These are phyloP conservation scores for Alloascoidea africana DNA, from an alignment of 805 yeast species.

Conservation along the genomic window DNA sequence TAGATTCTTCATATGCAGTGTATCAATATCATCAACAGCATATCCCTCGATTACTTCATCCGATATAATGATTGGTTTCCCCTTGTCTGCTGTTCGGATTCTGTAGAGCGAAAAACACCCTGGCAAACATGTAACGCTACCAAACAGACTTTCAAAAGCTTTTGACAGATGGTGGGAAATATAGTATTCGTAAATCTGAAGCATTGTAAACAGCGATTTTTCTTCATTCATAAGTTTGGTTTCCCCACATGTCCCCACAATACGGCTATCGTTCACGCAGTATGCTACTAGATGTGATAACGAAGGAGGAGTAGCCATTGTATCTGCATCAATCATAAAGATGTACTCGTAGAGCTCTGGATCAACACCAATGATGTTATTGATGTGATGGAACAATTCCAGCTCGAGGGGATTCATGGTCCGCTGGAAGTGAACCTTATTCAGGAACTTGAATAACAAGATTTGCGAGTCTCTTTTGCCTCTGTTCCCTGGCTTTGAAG, in stretches of 20 bases:
- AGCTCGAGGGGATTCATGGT: conserved; percentile 45
- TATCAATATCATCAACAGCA: conserved; percentile 38
- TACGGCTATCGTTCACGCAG: conserved; percentile 35
- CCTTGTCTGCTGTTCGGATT: conserved; percentile 35
- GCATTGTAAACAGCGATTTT: conserved; percentile 37
- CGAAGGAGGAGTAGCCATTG: conserved; percentile 38
- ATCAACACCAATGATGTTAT: conserved; percentile 42
- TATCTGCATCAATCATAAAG: conserved; percentile 52
- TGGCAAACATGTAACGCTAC: conserved; percentile 50
- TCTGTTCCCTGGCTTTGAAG: conserved; percentile 52
- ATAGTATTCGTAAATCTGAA: conserved; percentile 50
- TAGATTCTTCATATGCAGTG: conserved; percentile 45
- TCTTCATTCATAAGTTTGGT: conserved; percentile 39
- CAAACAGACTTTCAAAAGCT: conserved; percentile 47
- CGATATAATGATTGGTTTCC: too few species aligned
- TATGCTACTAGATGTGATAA: conserved; percentile 40
- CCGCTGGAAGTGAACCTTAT: conserved; percentile 42
- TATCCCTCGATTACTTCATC: too few species aligned
- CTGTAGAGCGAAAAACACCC: conserved; percentile 51
- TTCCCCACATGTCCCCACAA: conserved; percentile 51
- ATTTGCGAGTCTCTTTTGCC: conserved; percentile 55
- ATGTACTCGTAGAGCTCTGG: conserved; percentile 38
- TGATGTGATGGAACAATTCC: conserved; percentile 36
- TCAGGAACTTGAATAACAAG: conserved; percentile 43
- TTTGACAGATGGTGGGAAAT: conserved; percentile 49